phyloP scores from a whole-genome alignment of 2,329 filamentous ascomycete species.

The Aspergillus sp. region DNA sequence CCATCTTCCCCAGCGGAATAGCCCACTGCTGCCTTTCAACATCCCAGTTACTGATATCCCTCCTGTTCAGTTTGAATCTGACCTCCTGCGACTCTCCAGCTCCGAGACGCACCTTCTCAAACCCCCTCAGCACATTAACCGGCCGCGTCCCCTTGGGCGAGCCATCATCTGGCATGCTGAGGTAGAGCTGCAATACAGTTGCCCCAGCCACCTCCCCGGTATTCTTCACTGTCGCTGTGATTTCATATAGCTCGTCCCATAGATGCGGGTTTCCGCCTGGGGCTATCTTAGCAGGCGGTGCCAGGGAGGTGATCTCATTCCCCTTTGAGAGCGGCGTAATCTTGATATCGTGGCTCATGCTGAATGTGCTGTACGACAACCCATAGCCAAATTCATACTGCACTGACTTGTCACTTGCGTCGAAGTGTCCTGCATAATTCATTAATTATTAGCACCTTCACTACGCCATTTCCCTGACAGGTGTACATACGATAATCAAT shows the following conservation, averaged over 20 bases:
- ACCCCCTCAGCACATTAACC: constrained; percentile 59
- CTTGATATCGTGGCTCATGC: neutral
- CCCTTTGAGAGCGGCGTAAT: neutral
- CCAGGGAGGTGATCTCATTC: neutral
- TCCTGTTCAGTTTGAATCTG: constrained; percentile 54
- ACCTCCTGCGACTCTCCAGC: constrained; percentile 50
- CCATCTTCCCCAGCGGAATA: neutral
- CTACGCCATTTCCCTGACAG: no score
- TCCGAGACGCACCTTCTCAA: constrained; percentile 57
- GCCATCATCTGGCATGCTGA: constrained; percentile 21
- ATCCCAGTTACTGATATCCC: constrained; percentile 67
- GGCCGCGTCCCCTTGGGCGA: constrained; percentile 34
- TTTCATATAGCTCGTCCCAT: neutral
- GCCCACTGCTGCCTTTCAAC: constrained; percentile 58
- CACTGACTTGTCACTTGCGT: neutral
- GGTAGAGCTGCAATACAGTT: constrained; percentile 63
- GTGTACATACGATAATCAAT: neutral
- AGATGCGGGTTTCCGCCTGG: neutral
- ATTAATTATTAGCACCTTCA: no score
- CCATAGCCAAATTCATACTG: neutral
- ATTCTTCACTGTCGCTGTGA: constrained; percentile 68
- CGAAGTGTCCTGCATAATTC: neutral
- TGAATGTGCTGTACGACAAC: neutral
- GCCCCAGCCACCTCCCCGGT: constrained; percentile 65
- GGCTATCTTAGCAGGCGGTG: neutral